Conservation (phyloP, 2,329 filamentous ascomycete species). For the Fusarium sp. region DNA sequence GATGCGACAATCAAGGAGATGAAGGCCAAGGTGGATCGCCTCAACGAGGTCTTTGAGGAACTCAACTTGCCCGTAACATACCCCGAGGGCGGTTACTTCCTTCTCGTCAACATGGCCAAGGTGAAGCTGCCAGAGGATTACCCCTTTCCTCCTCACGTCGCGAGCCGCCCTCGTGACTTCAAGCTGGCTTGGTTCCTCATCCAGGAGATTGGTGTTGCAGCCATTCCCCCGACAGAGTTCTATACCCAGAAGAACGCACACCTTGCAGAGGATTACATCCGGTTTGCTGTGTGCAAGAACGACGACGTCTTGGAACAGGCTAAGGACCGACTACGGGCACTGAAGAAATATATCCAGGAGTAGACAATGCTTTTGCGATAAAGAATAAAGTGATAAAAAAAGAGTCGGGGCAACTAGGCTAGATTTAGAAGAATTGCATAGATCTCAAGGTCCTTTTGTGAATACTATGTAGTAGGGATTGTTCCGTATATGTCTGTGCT, state of each 20-base stretch:
- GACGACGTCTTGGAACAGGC: slow-evolving; percentile 86
- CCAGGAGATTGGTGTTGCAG: slow-evolving; percentile 94
- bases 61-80: slow-evolving; percentile 86
- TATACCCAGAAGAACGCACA: slow-evolving; percentile 88
- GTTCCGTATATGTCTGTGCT: slow-evolving; percentile 1
- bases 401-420: slow-evolving; percentile 6
- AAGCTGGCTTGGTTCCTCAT: slow-evolving; percentile 97
- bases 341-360: slow-evolving; percentile 77
- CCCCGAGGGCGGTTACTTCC: slow-evolving; percentile 97
- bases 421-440: slow-evolving; percentile 22
- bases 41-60: slow-evolving; percentile 86
- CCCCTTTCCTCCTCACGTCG: slow-evolving; percentile 90
- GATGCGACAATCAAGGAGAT: slow-evolving; percentile 85
- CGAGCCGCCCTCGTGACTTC: slow-evolving; percentile 89
- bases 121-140: slow-evolving; percentile 88
- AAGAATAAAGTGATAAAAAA: slow-evolving; percentile 12
- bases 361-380: slow-evolving; percentile 19
- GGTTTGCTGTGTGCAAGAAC: slow-evolving; percentile 97
- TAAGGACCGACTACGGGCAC: slow-evolving; percentile 79
- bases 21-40: slow-evolving; percentile 88
- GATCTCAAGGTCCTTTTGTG: slow-evolving; percentile 6
- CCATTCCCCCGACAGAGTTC: slow-evolving; percentile 97
- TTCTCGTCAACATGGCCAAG: slow-evolving; percentile 92
- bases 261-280: slow-evolving; percentile 91
- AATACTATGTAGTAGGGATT: not conserved